Evolutionary conservation across 768 basidiomycete species (phyloP).

Genomic region (Trametes elegans): DNA sequence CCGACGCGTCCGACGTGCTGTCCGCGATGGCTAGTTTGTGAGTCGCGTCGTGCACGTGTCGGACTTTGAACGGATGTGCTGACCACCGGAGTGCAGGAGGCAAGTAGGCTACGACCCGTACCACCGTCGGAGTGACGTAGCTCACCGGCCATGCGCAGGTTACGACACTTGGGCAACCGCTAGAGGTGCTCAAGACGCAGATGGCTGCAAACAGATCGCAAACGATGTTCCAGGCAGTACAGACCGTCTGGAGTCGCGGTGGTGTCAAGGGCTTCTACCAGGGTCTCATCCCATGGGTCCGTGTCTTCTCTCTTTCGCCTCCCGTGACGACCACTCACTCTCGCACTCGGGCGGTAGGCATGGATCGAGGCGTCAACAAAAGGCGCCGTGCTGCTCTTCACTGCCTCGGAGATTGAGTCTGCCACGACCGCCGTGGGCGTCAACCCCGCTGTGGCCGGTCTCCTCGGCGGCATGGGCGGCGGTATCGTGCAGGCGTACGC

Average conservation of each 20-base stretch:
- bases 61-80: slow-evolving; percentile 27
- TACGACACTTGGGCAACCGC: slow-evolving; percentile 95
- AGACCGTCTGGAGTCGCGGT: slow-evolving; percentile 89
- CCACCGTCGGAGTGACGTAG: background rate
- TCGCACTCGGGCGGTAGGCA: slow-evolving; percentile 50
- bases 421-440: slow-evolving; percentile 62
- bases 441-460: slow-evolving; percentile 78
- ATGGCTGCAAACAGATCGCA: slow-evolving; percentile 98
- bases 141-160: slow-evolving; percentile 50
- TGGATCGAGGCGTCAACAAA: slow-evolving; percentile 99
- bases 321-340: background rate
- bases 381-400: slow-evolving; percentile 93
- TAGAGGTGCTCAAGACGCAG: slow-evolving; percentile 98
- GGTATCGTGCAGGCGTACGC: slow-evolving; percentile 98
- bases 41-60: slow-evolving; percentile 18
- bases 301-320: slow-evolving; percentile 23
- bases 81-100: slow-evolving; percentile 53
- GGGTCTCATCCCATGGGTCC: slow-evolving; percentile 97
- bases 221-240: slow-evolving; percentile 82
- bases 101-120: slow-evolving; percentile 38
- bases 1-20: slow-evolving; percentile 3
- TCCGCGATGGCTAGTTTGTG: slow-evolving; percentile 32
- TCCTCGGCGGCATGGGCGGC: slow-evolving; percentile 96
- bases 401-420: slow-evolving; percentile 92
- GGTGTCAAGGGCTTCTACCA: slow-evolving; percentile 92